phyloP scores from a whole-genome alignment of 2,329 filamentous ascomycete species.

The Pseudogymnoascus destructans region DNA sequence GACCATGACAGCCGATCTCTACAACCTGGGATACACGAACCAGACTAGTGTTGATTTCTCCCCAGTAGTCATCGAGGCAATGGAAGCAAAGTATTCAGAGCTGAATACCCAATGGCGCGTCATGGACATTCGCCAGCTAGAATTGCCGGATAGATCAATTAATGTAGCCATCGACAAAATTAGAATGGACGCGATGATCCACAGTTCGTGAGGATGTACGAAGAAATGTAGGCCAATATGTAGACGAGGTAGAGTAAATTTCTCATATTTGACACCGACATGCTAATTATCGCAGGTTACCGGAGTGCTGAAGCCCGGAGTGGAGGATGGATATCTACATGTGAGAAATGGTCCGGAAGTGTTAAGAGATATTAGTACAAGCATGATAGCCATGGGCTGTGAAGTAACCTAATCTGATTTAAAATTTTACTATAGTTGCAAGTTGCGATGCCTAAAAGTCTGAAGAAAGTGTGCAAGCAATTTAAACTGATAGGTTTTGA shows the following conservation, averaged over 20 bases:
- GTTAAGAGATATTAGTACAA: too few species aligned
- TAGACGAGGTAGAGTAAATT: slow-evolving; percentile 32
- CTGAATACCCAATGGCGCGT: slow-evolving; percentile 31
- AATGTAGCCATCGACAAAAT: slow-evolving; percentile 46
- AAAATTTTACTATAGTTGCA: too few species aligned
- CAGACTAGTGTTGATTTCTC: slow-evolving; percentile 48
- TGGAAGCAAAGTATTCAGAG: slow-evolving; percentile 32
- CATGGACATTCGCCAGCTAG: slow-evolving; percentile 40
- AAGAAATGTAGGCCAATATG: slow-evolving; percentile 35
- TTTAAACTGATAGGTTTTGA: too few species aligned
- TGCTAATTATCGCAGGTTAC: slow-evolving; percentile 27
- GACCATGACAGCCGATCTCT: slow-evolving; percentile 39
- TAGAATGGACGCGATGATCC: slow-evolving; percentile 42
- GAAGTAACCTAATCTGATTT: too few species aligned
- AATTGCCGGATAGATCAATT: slow-evolving; percentile 30
- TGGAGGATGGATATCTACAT: slow-evolving; percentile 14
- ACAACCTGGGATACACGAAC: slow-evolving; percentile 34
- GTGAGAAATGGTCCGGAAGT: too few species aligned
- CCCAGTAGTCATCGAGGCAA: slow-evolving; percentile 37
- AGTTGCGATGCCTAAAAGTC: too few species aligned
- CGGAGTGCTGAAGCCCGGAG: slow-evolving; percentile 35
- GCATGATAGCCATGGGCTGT: too few species aligned
- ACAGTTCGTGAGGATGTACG: slow-evolving; percentile 36
- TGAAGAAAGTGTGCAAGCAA: too few species aligned
- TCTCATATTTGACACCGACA: background rate